These are phyloP conservation scores for Starmerella powellii DNA, from an alignment of 805 yeast genomes.

Conservation along the genomic window DNA sequence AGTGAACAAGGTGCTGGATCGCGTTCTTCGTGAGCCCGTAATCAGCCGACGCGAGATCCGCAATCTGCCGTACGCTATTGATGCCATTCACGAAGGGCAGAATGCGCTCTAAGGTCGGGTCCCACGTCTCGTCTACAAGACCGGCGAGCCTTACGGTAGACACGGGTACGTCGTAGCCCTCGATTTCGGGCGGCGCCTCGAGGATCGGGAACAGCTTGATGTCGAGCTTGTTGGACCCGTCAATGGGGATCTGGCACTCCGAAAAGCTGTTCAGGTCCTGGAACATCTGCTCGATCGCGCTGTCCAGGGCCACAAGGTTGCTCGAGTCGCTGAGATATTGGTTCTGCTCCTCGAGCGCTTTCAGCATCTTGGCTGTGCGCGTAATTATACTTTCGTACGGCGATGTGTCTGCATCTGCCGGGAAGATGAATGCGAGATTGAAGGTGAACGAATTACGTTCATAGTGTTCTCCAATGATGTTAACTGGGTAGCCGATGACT, in stretches of 20 bases:
- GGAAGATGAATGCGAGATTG: conserved; percentile 86
- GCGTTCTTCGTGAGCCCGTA: conserved; percentile 68
- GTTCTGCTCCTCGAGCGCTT: conserved; percentile 80
- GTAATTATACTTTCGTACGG: conserved; percentile 79
- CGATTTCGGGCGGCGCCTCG: conserved; percentile 63
- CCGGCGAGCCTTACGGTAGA: conserved; percentile 65
- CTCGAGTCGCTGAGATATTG: conserved; percentile 50
- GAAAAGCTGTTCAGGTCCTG: conserved; percentile 92
- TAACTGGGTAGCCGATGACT: conserved; percentile 81
- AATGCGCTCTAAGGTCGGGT: conserved; percentile 86
- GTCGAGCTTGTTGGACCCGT: conserved; percentile 77
- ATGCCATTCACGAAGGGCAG: conserved; percentile 80
- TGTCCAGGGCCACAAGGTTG: conserved; percentile 46
- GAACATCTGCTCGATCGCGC: conserved; percentile 75
- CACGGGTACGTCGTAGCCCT: conserved; percentile 80
- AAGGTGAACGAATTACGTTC: conserved; percentile 87
- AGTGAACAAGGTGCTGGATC: conserved; percentile 81
- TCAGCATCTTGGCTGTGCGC: conserved; percentile 77
- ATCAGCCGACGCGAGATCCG: conserved; percentile 72
- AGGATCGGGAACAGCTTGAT: conserved; percentile 87
- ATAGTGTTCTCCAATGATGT: conserved; percentile 59
- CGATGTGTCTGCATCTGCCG: conserved; percentile 64
- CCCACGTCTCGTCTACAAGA: conserved; percentile 87
- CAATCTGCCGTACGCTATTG: conserved; percentile 65
- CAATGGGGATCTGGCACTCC: conserved; percentile 90